These are phyloP conservation scores for Dispira simplex DNA, from an alignment of 192 early-diverging fungal genomes.

Conservation along the genomic window DNA sequence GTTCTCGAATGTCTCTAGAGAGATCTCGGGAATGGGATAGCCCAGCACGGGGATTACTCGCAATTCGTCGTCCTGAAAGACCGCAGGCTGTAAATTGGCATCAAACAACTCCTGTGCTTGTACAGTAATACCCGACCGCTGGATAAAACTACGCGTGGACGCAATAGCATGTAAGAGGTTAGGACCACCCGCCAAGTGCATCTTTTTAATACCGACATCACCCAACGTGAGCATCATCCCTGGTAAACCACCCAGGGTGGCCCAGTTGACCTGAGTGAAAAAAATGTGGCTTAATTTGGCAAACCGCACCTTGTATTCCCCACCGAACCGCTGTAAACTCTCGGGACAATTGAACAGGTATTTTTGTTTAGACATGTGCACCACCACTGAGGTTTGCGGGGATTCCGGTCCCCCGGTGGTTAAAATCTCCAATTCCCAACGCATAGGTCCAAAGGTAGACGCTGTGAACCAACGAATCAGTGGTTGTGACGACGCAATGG, in stretches of 20 bases:
- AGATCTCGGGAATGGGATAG: not conserved
- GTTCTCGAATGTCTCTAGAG: slow-evolving; percentile 10
- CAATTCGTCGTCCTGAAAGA: slow-evolving; percentile 50
- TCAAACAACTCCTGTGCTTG: slow-evolving; percentile 36
- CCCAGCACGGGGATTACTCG: slow-evolving; percentile 39
- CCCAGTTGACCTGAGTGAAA: slow-evolving; percentile 74
- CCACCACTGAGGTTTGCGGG: slow-evolving; percentile 39
- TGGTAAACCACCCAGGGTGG: slow-evolving; percentile 73
- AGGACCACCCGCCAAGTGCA: slow-evolving; percentile 55
- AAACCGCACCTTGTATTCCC: slow-evolving; percentile 57
- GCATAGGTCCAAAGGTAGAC: slow-evolving; percentile 25
- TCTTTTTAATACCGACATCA: slow-evolving; percentile 43
- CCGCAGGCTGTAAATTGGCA: slow-evolving; percentile 17
- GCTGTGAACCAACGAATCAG: not conserved
- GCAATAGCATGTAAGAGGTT: slow-evolving; percentile 71
- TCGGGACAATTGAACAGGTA: slow-evolving; percentile 93
- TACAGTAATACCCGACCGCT: slow-evolving; percentile 39
- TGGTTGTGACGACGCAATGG: too few species aligned
- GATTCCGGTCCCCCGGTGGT: slow-evolving; percentile 36
- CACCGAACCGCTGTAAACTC: slow-evolving; percentile 72
- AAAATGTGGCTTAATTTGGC: slow-evolving; percentile 63
- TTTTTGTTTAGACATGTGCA: slow-evolving; percentile 55
- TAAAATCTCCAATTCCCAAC: slow-evolving; percentile 40
- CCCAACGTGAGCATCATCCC: slow-evolving; percentile 87
- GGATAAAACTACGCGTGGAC: slow-evolving; percentile 62